Evolutionary conservation across 225 moss, liverwort and hornwort genomes (phyloP), one percentile per base, ranked within the genome.

Genomic region (Marchantia paleacea): DNA sequence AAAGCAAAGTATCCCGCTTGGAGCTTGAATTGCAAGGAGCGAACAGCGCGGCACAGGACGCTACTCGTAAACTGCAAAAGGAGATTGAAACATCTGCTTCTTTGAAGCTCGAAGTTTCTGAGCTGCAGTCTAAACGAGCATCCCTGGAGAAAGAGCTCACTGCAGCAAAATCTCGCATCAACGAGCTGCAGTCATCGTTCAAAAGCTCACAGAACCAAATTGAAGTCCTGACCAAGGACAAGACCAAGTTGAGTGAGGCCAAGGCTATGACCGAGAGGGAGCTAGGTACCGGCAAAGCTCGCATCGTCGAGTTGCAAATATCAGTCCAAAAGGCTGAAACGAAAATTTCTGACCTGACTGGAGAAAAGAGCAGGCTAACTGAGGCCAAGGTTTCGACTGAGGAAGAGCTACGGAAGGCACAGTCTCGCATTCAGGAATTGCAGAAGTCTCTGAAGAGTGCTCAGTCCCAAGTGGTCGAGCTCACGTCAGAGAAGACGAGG

Each of bases 301-400:
- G 79, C 19, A 26, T 69, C 5, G 69, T 70, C 8, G 79, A 60
- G 55, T 16, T 70, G 79, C 79, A 79, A 69, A 71, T 79, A 70
- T 51, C 69, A 15, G 9, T 79, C 16, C 68, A 79, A 58, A 69
- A 61, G 54, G 28, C 69, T 55, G 49, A 79, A 55, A 55, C 68
- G 18, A 11, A 70, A 24, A 18, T 79, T 19, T 51, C 79, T 11
- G 79, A 79, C 70, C 47, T 79, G 79, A 28, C 12, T 29, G 57
- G 55, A 7, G 79, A 79, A 14, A 79, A 79, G 55, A 70, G 39
- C 39, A 70, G 53, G 79, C 52, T 79, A 20, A 19, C 12, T 3
- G 69, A 79, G 13, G 69, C 30, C 51, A 69, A 79, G 79, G 53
- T 29, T 55, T 52, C 28, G 55, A 25, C 55, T 20, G 54, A 69